Base-by-base conservation (phyloP, 2,329 filamentous ascomycete species). In the Cytospora leucostoma region DNA sequence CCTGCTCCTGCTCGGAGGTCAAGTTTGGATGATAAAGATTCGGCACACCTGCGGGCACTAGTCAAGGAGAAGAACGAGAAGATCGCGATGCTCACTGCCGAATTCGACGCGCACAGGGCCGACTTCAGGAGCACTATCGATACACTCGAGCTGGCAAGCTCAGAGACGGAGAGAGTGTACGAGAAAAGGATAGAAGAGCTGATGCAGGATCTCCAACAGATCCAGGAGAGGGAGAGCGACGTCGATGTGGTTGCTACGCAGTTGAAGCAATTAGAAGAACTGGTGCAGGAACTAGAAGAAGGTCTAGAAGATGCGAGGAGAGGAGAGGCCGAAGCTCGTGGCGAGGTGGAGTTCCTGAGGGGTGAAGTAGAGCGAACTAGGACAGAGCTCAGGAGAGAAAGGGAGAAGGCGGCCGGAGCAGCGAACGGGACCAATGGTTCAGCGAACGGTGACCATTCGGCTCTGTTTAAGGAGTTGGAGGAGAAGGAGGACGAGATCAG, bases 61-160 rank as follows among this genome's bases (percentile, higher is more conserved):
- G 78, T 99, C 60, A 85, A 92, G 32, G 95, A 99, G 77, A 97
- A 96, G 83, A 97, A 97, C 71, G 95, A 99, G 64, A 97, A 93
- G 79, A 97, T 99, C 68, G 88, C 90, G 33, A 88, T 94, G 81
- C 84, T 99, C 69, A 98, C 93, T 0, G 87, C 91, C 10, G 95
- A 99, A 73, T 99, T 99, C 71, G 95, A 99, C 73, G 87, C 90
- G 11, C 94, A 99, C 74, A 86, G 95, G 64, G 94, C 95, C 19
- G 95, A 99, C 75, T 99, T 99, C 77, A 84, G 95, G 68, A 97
- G 92, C 75, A 99, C 95, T 19, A 95, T 99, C 66, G 95, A 99
- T 77, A 97, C 94, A 0, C 82, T 99, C 57, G 95, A 99, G 75
- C 86, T 98, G 79, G 96, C 95, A 2, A 96, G 93, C 72, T 91